Percentiles rank a stretch among this genome's conserved stretches.
Conservation (phyloP, 2,329 filamentous ascomycete genomes). For the Phialophora expanda region DNA sequence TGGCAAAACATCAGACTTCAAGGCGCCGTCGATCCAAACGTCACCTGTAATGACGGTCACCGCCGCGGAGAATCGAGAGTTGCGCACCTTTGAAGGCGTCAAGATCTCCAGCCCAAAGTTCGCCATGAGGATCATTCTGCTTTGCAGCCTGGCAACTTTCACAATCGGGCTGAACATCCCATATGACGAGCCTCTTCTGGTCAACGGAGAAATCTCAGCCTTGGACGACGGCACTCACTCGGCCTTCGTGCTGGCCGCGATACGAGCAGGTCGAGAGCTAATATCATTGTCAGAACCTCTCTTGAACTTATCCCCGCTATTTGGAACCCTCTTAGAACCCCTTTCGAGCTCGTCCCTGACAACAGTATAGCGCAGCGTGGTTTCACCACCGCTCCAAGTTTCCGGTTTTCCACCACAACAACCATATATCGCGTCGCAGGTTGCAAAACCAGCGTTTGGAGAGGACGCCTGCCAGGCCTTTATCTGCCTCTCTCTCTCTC, state of each 20-base stretch:
- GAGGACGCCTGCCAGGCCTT: too few species aligned
- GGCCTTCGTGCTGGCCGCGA: constrained; percentile 50
- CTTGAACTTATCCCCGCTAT: too few species aligned
- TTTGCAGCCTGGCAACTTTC: constrained; percentile 51
- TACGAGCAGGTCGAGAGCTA: constrained; percentile 50
- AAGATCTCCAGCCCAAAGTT: constrained; percentile 54
- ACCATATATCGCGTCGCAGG: too few species aligned
- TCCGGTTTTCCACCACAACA: too few species aligned
- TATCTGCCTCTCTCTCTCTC: too few species aligned
- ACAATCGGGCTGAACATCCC: constrained; percentile 52
- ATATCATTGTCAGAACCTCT: too few species aligned
- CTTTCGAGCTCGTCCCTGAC: too few species aligned
- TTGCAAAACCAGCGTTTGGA: too few species aligned
- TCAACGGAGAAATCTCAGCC: constrained; percentile 35
- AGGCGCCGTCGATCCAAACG: not conserved
- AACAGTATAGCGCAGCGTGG: too few species aligned
- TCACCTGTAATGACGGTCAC: constrained; percentile 48
- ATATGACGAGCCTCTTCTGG: constrained; percentile 48
- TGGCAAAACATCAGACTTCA: not conserved
- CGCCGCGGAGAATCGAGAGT: constrained; percentile 51
- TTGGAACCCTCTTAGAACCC: too few species aligned
- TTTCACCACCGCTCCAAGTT: too few species aligned
- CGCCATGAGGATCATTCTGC: constrained; percentile 50
- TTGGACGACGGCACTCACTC: constrained; percentile 46
- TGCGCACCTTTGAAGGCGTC: constrained; percentile 47